Percentiles rank a stretch among this genome's conserved stretches.
Conservation (phyloP, 345 rosid species). For the Fremontodendron californicum region DNA sequence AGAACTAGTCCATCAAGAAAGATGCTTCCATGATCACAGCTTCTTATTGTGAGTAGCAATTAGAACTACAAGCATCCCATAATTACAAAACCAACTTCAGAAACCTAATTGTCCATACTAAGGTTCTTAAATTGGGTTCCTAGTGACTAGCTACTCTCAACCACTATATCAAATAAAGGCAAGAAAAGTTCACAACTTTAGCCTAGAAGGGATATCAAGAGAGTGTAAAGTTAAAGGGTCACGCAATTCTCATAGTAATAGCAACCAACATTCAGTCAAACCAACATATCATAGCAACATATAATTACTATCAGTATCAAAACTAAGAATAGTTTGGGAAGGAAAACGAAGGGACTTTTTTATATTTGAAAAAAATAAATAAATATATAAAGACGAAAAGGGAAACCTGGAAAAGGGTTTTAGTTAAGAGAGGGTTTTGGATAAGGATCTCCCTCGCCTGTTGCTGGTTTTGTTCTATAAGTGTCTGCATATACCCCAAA, state of each 20-base stretch:
- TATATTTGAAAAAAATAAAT: background rate
- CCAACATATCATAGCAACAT: background rate
- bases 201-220: background rate
- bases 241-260: background rate
- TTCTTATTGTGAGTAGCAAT: background rate
- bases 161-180: background rate
- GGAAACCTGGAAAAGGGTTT: constrained; percentile 88
- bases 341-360: constrained; percentile 25
- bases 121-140: background rate
- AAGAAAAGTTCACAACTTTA: background rate
- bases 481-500: constrained; percentile 34
- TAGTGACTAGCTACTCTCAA: background rate
- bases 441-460: constrained; percentile 84
- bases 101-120: background rate
- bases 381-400: background rate
- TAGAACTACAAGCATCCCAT: background rate
- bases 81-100: background rate
- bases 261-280: background rate
- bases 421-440: constrained; percentile 83
- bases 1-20: background rate
- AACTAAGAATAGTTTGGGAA: background rate
- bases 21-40: background rate
- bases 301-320: background rate
- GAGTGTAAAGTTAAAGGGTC: background rate
- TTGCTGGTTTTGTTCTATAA: constrained; percentile 85